A percentile compares a stretch with the other conserved stretches of the same genome.
These are phyloP conservation scores for Tubosaeta sp. DNA, from an alignment of 768 basidiomycete genomes.

Conservation along the genomic window DNA sequence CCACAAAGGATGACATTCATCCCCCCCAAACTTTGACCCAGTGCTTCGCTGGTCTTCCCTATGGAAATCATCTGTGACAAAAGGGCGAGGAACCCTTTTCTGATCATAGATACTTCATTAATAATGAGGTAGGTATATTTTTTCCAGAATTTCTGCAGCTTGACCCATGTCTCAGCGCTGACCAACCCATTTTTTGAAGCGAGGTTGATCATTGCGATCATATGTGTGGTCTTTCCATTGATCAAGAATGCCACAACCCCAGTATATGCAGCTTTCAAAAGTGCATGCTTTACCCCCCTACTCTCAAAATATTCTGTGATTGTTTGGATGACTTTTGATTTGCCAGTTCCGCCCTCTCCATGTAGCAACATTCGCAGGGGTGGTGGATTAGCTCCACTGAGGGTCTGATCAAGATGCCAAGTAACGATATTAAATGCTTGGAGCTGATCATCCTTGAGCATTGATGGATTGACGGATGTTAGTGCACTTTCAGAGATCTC, in stretches of 20 bases:
- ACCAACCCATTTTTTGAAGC: too few relatives aligned
- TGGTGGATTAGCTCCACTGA: too few relatives aligned
- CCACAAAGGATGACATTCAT: neutral
- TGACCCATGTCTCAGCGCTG: neutral
- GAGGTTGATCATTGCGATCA: neutral
- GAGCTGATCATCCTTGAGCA: too few relatives aligned
- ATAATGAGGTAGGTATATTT: neutral
- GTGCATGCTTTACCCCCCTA: neutral
- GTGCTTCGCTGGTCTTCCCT: neutral
- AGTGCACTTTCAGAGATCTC: too few relatives aligned
- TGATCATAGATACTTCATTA: neutral
- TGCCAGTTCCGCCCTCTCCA: neutral
- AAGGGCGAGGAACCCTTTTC: neutral
- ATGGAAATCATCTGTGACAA: neutral
- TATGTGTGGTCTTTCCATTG: neutral
- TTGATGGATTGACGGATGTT: too few relatives aligned
- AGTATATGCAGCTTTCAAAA: neutral
- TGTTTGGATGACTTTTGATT: neutral
- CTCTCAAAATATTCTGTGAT: neutral
- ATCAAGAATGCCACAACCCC: neutral
- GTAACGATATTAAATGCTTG: too few relatives aligned
- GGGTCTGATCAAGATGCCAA: too few relatives aligned
- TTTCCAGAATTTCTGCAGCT: neutral
- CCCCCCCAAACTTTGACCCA: neutral
- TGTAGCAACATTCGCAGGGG: neutral